Base-by-base conservation (phyloP, 257 asterid genomes). In the Plantago elongata region DNA sequence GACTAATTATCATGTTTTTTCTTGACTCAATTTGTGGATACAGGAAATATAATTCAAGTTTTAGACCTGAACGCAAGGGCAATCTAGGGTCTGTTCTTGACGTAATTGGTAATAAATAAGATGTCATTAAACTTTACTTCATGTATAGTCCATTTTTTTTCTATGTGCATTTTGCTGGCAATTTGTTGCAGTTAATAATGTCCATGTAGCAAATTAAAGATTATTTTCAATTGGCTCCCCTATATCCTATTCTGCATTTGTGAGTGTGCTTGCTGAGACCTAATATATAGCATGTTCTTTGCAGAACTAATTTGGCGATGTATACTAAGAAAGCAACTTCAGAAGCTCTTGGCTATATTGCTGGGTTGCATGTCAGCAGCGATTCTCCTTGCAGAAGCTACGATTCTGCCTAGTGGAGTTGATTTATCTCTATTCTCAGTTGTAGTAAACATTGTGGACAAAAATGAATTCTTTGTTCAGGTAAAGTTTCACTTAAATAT, bases 371-470 rank as follows among this genome's bases (percentile, higher is more conserved):
- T 87, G 78, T 81, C 90, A 8, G 85, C 62, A 62, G 89, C 95
- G 61, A 84, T 83, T 72, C 95, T 87, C 67, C 74, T 84, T 0
- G 95, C 95, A 5, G 95, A 87, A 82, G 94, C 94, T 74, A 87
- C 95, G 45, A 79, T 87, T 60, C 78, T 87, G 27, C 90, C 87
- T 29, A 84, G 52, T 68, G 83, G 76, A 58, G 84, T 87, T 63
- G 81, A 87, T 76, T 79, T 87, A 66, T 87, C 90, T 72, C 84
- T 84, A 63, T 83, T 87, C 86, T 87, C 95, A 17, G 51, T 87
- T 63, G 75, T 82, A 57, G 74, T 87, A 43, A 87, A 84, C 71
- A 62, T 74, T 29, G 72, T 63, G n/a, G 57, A 74, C 69, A 62
- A 63, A 72, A 66, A 78, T 11, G 95, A 87, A 72, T 64, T 72